Base-by-base conservation (phyloP, 805 yeast species). In the Suhomyces sp. region DNA sequence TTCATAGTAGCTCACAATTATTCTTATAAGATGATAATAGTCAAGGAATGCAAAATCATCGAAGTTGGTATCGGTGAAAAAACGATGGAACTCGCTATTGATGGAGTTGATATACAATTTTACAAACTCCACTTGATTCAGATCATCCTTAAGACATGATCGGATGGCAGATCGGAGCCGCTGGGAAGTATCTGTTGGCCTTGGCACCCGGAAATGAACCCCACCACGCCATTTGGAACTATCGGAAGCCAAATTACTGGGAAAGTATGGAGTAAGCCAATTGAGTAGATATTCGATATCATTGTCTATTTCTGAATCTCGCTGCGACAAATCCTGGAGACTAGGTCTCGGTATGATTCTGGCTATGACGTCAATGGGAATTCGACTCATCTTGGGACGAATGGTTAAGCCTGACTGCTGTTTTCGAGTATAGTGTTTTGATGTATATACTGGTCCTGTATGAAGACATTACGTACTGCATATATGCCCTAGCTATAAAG, bases 121-220 rank as follows among this genome's bases (percentile, higher is more conserved):
- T 11, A 60, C 53, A 32, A 68, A 66, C 11, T 61, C 60, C 8
- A 48, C 41, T 38, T 65, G 72, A 25, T 50, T 52, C 4, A 25
- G 8, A 4, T 57, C 61, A 36, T 62, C 64, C 32, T 63, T 61
- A 15, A 67, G 47, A 32, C 70, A 63, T 11, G 61, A 50, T 29
- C 60, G 46, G 9, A 66, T 62, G 3, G 72, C 72, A 1, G 64
- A 48, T 25, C 53, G 58, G 6, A 63, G 51, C 18, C 74, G 44
- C 14, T 54, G 60, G 17, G 65, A 51, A 1, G 71, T 66, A 25
- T 52, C 59, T 5, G 44, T 36, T 10, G 36, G 28, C 6, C 17
- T 36, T 10, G 10, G 9, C n/a, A n/a, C 3, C 27, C 14, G 33
- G 1, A 41, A 28, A 15, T 19, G 34, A 19, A n/a, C 8, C 12